Conservation (phyloP, 345 rosid genomes). For the Ceriops decandra region DNA sequence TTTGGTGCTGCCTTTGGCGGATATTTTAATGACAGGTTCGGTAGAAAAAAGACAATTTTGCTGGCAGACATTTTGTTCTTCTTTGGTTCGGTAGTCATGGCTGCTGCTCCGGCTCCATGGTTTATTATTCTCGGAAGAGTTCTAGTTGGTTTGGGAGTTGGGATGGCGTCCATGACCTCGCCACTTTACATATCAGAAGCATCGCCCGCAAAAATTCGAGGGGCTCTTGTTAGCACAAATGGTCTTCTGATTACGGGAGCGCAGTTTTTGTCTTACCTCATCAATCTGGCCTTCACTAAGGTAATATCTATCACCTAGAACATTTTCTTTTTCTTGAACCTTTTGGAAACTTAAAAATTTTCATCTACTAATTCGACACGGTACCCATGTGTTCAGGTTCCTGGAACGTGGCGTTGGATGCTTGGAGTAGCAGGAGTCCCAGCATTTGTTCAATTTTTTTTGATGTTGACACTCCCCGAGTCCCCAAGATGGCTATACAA, state of each 20-base stretch:
- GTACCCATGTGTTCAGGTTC: conserved; percentile 30
- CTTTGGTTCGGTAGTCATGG: conserved; percentile 68
- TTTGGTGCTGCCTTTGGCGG: conserved; percentile 85
- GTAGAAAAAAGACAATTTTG: conserved; percentile 59
- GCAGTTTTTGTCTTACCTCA: conserved; percentile 72
- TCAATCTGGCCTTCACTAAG: conserved; percentile 73
- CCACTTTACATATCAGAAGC: conserved; percentile 93
- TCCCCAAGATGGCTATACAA: conserved; percentile 88
- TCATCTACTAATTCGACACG: not conserved
- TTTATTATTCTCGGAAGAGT: conserved; percentile 65
- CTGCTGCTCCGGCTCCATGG: conserved; percentile 64
- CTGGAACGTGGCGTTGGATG: conserved; percentile 97
- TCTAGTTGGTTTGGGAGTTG: conserved; percentile 85
- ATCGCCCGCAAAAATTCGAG: conserved; percentile 85
- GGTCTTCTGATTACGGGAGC: conserved; percentile 84
- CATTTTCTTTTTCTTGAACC: not conserved
- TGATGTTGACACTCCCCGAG: conserved; percentile 73
- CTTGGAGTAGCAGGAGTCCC: conserved; percentile 74
- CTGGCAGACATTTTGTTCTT: conserved; percentile 63
- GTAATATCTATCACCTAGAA: conserved; percentile 29
- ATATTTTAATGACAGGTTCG: conserved; percentile 66
- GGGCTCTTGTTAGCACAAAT: conserved; percentile 83
- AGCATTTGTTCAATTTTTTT: conserved; percentile 52
- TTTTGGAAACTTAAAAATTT: not conserved
- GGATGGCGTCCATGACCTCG: conserved; percentile 94